Conservation (phyloP, 805 yeast species). For the Ogataea salicorniae region DNA sequence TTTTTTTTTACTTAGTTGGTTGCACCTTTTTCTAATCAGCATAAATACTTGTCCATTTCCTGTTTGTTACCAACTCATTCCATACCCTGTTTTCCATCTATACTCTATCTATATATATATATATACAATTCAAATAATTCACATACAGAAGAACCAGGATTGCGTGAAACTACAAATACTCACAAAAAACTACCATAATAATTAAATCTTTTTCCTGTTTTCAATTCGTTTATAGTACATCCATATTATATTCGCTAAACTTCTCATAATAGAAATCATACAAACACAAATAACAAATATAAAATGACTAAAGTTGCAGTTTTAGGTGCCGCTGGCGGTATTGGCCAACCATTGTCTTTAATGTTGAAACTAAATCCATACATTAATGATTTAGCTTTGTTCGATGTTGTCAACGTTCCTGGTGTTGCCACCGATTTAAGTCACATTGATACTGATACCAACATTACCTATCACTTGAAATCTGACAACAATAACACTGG, state of each 20-base stretch:
- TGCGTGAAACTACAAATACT: background rate
- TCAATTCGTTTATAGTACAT: background rate
- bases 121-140: too few relatives aligned
- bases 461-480: constrained; percentile 39
- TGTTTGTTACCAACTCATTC: too few relatives aligned
- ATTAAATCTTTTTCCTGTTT: background rate
- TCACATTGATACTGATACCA: constrained; percentile 47
- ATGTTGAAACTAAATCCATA: constrained; percentile 43
- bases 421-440: constrained; percentile 54
- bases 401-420: constrained; percentile 51
- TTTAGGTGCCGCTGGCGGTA: constrained; percentile 84
- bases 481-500: constrained; percentile 24
- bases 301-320: constrained; percentile 46
- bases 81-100: too few relatives aligned
- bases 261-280: background rate
- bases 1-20: too few relatives aligned
- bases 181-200: background rate
- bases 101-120: too few relatives aligned
- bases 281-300: background rate
- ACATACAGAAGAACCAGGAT: too few relatives aligned
- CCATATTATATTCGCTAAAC: background rate
- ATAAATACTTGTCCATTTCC: too few relatives aligned
- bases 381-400: constrained; percentile 41
- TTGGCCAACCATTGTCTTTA: constrained; percentile 53
- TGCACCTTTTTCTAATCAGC: too few relatives aligned